Conservation (phyloP, 768 basidiomycete species). For the Sarcomyxa edulis region DNA sequence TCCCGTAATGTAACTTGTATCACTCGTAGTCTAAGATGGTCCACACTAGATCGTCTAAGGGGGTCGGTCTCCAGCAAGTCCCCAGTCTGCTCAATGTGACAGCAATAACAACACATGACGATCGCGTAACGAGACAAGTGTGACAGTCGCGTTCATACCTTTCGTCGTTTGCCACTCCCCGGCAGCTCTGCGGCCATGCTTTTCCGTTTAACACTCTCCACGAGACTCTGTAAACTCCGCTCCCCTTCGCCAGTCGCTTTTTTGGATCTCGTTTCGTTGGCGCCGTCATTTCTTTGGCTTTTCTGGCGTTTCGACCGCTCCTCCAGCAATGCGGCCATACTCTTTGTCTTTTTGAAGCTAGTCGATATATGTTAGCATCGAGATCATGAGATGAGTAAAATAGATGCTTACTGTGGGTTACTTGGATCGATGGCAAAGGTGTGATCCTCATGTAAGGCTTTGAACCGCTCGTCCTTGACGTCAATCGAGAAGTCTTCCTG, state of each 20-base stretch:
- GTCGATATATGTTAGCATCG: slow-evolving; percentile 7
- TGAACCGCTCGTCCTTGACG: slow-evolving; percentile 85
- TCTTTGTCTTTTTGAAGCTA: slow-evolving; percentile 91
- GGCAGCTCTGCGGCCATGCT: slow-evolving; percentile 28
- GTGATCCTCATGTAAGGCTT: slow-evolving; percentile 81
- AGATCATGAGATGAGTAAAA: background rate
- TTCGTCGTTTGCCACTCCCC: slow-evolving; percentile 35
- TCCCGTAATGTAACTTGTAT: background rate
- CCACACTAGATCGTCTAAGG: no score
- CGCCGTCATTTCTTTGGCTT: slow-evolving; percentile 18
- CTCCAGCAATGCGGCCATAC: slow-evolving; percentile 80
- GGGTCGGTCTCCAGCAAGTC: no score
- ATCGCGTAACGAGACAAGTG: no score
- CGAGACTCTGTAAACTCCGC: slow-evolving; percentile 57
- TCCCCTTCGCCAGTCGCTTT: slow-evolving; percentile 10
- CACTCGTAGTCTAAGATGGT: background rate
- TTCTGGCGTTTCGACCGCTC: slow-evolving; percentile 71
- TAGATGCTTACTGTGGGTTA: slow-evolving; percentile 77
- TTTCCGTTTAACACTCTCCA: slow-evolving; percentile 87
- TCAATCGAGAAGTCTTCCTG: slow-evolving; percentile 83
- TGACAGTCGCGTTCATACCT: slow-evolving; percentile 19
- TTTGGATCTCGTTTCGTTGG: slow-evolving; percentile 10
- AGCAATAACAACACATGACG: no score
- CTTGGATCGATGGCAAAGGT: slow-evolving; percentile 94
- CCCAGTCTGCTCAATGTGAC: no score